phyloP scores from a whole-genome alignment of 257 asterid species.

The Lycium barbarum region DNA sequence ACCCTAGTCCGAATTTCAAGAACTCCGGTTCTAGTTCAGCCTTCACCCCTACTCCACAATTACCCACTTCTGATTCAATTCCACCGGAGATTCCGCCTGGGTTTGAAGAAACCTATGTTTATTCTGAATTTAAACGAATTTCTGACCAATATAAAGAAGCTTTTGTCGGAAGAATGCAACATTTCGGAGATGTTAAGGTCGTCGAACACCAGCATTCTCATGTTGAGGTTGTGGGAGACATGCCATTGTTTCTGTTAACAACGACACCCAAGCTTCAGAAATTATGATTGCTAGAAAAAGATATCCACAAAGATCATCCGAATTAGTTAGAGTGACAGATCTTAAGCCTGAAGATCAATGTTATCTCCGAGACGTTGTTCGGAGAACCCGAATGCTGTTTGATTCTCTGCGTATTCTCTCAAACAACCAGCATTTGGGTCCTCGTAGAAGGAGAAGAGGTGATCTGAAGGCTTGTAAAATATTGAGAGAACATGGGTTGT shows the following conservation, averaged over 20 bases:
- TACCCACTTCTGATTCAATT: neutral
- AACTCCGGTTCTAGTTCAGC: neutral
- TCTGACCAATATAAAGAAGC: too few relatives aligned
- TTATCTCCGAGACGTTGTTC: constrained; percentile 60
- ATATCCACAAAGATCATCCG: constrained; percentile 62
- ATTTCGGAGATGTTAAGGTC: constrained; percentile 26
- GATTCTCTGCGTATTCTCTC: constrained; percentile 68
- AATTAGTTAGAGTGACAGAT: constrained; percentile 78
- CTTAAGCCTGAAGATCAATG: constrained; percentile 59
- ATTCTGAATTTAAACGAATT: constrained; percentile 61
- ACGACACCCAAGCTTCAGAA: neutral
- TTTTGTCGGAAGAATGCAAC: too few relatives aligned
- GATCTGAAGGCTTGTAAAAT: constrained; percentile 73
- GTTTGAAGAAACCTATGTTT: constrained; percentile 42
- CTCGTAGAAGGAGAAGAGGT: constrained; percentile 50
- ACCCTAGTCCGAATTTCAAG: constrained; percentile 23
- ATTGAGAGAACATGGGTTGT: constrained; percentile 63
- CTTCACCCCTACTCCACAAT: neutral
- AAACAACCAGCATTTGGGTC: constrained; percentile 9
- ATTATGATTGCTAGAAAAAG: constrained; percentile 47
- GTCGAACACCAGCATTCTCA: neutral
- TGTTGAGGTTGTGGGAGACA: neutral
- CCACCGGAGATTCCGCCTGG: neutral
- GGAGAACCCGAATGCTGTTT: too few relatives aligned
- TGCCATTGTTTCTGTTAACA: constrained; percentile 59